Conservation (phyloP, 441 rosid genomes). For the Gossypium aridum region DNA sequence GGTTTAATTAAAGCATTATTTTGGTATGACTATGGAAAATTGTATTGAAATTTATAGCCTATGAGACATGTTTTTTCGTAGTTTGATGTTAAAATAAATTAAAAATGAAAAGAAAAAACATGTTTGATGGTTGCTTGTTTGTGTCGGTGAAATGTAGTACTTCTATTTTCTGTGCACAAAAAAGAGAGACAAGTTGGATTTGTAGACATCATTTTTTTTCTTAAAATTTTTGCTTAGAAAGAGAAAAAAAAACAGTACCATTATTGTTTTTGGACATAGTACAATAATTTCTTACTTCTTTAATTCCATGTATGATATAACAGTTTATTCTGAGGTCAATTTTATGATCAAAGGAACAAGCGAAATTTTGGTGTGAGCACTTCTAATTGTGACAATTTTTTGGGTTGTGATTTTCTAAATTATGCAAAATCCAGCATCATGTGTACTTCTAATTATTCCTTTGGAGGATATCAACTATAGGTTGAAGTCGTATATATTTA, state of each 20-base stretch:
- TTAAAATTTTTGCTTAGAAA: neutral
- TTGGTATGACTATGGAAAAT: neutral
- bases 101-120: neutral
- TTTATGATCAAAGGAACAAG: neutral
- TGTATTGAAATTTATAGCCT: neutral
- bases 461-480: too few relatives aligned
- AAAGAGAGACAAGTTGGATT: neutral
- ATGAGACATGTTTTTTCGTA: neutral
- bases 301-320: too few relatives aligned
- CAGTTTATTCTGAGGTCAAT: too few relatives aligned
- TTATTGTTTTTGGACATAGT: neutral
- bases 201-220: too few relatives aligned
- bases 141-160: constrained; percentile 1
- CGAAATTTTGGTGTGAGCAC: neutral
- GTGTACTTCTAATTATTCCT: too few relatives aligned
- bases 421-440: too few relatives aligned
- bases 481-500: too few relatives aligned
- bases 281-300: neutral
- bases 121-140: neutral
- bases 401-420: too few relatives aligned
- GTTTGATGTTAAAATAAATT: too few relatives aligned
- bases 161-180: neutral
- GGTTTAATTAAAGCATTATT: neutral
- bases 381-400: too few relatives aligned
- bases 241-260: neutral